phyloP scores from a whole-genome alignment of 2,329 filamentous ascomycete species.

The Trichoderma pleuroti region DNA sequence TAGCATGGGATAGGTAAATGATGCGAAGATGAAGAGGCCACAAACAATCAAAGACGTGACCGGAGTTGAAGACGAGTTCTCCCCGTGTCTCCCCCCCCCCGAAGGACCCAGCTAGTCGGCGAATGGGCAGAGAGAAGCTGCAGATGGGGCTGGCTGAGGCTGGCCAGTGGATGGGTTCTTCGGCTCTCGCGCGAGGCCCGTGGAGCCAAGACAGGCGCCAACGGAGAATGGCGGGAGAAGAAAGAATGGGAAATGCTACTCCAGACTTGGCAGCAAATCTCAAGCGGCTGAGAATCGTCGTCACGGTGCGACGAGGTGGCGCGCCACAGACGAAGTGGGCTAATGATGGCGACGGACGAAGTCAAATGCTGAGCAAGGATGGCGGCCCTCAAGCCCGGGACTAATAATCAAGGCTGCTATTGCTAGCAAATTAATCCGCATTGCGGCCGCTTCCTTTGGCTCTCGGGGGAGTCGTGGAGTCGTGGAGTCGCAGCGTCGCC shows the following conservation, averaged over 20 bases:
- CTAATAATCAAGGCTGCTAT: background rate
- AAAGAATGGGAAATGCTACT: constrained; percentile 6
- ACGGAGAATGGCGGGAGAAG: constrained; percentile 15
- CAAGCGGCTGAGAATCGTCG: constrained; percentile 8
- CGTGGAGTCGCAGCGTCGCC: background rate
- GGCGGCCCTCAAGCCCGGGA: background rate
- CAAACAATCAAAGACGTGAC: background rate
- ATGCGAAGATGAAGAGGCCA: constrained; percentile 8
- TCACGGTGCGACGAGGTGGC: constrained; percentile 16
- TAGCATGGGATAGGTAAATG: constrained; percentile 8
- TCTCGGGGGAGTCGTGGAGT: background rate
- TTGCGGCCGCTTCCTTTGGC: constrained; percentile 8
- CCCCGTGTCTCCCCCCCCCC: background rate
- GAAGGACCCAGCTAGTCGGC: background rate
- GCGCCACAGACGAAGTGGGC: constrained; percentile 2
- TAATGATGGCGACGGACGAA: background rate
- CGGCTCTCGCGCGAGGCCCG: constrained; percentile 21
- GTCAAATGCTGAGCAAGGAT: constrained; percentile 12
- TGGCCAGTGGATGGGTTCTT: constrained; percentile 16
- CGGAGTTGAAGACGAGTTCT: constrained; percentile 14
- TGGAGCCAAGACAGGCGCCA: constrained; percentile 18
- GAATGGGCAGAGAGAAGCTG: constrained; percentile 15
- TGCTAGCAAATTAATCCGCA: constrained; percentile 14
- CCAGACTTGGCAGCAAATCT: constrained; percentile 8
- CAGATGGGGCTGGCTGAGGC: constrained; percentile 19